These are phyloP conservation scores for Ceratocystis colombiana DNA, from an alignment of 2,329 filamentous ascomycete species.

Conservation along the genomic window DNA sequence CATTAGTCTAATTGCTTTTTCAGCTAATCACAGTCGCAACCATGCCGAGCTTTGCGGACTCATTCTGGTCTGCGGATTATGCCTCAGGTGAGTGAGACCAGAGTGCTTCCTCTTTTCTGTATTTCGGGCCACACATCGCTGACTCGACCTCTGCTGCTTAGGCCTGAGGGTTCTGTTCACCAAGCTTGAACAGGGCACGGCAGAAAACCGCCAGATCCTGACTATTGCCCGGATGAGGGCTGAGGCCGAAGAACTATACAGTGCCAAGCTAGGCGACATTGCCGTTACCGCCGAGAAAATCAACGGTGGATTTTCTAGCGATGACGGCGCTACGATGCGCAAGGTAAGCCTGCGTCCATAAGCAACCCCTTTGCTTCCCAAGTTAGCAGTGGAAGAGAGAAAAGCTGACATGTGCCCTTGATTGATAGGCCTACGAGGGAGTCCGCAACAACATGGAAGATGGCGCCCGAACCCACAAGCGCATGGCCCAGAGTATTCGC, in stretches of 20 bases:
- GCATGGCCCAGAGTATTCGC: slow-evolving; percentile 92
- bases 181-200: slow-evolving; percentile 91
- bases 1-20: background rate
- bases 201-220: slow-evolving; percentile 89
- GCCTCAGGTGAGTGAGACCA: slow-evolving; percentile 58
- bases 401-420: slow-evolving; percentile 1
- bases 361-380: background rate
- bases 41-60: slow-evolving; percentile 86
- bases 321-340: slow-evolving; percentile 90
- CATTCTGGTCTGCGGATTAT: slow-evolving; percentile 97
- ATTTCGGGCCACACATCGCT: background rate
- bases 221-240: slow-evolving; percentile 88
- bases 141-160: slow-evolving; percentile 29
- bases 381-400: background rate
- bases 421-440: slow-evolving; percentile 73
- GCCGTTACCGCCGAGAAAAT: slow-evolving; percentile 72
- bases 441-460: slow-evolving; percentile 88
- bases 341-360: slow-evolving; percentile 53
- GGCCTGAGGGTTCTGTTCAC: slow-evolving; percentile 86
- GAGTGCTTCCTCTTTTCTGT: too few species aligned
- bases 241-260: slow-evolving; percentile 87
- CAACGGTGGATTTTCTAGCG: slow-evolving; percentile 70
- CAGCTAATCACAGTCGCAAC: slow-evolving; percentile 30
- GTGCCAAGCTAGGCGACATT: slow-evolving; percentile 70
- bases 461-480: slow-evolving; percentile 78